phyloP scores from a whole-genome alignment of 768 basidiomycete species.

The Suillus brevipes region DNA sequence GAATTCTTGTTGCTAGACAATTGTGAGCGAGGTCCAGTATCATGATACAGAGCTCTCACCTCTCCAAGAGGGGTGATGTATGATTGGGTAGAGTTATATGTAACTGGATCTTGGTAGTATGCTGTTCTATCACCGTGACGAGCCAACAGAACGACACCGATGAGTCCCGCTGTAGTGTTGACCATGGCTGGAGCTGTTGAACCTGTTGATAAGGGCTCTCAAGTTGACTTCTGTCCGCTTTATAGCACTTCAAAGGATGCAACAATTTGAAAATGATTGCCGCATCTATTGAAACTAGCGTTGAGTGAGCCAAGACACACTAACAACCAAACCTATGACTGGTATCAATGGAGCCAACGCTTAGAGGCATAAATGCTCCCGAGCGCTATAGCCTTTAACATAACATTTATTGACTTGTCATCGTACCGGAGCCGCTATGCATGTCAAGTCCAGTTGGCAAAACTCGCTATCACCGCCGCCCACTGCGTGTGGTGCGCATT shows the following conservation, averaged over 20 bases:
- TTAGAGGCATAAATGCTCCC: background rate
- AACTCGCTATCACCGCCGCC: background rate
- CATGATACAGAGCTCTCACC: constrained; percentile 32
- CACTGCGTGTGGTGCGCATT: background rate
- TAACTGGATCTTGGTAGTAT: constrained; percentile 70
- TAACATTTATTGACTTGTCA: background rate
- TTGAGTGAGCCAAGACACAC: background rate
- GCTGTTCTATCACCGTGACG: constrained; percentile 75
- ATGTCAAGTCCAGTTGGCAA: background rate
- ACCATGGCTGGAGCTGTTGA: constrained; percentile 21
- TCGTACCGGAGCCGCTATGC: background rate
- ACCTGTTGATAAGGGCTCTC: background rate
- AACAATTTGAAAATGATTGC: background rate
- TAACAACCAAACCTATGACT: background rate
- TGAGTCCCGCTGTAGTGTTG: constrained; percentile 37
- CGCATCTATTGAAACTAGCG: background rate
- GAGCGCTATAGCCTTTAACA: background rate
- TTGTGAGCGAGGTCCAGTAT: constrained; percentile 1
- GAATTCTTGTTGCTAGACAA: constrained; percentile 61
- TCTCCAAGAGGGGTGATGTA: constrained; percentile 75
- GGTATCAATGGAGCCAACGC: constrained; percentile 1
- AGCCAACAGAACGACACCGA: constrained; percentile 73
- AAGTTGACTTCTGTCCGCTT: background rate
- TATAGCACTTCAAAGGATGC: background rate
- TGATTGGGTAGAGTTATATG: constrained; percentile 62